These are phyloP conservation scores for Verticillium isaacii DNA, from an alignment of 2,329 filamentous ascomycete genomes.

Conservation along the genomic window DNA sequence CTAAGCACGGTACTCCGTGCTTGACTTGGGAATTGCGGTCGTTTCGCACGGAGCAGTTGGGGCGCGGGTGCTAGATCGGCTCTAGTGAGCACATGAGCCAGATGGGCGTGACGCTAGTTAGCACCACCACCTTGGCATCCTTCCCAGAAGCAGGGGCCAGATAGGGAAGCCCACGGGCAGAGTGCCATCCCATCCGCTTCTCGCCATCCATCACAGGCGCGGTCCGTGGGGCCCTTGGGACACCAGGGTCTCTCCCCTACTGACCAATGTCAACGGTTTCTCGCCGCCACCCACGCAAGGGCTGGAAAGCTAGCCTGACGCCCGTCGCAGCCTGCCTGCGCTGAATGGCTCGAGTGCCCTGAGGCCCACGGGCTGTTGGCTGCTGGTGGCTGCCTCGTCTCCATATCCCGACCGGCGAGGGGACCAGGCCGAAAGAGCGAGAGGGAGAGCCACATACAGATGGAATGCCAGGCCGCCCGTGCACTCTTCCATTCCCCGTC, in stretches of 20 bases:
- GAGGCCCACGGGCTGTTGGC: not conserved
- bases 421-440: not conserved
- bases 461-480: not conserved
- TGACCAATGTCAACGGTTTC: not conserved
- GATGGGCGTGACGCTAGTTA: not conserved
- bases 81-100: not conserved
- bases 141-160: not conserved
- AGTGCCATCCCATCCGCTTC: not conserved
- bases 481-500: not conserved
- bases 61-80: not conserved
- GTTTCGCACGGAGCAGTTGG: not conserved
- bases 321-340: not conserved
- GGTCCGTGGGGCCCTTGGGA: not conserved
- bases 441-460: not conserved
- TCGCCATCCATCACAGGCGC: not conserved
- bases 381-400: not conserved
- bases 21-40: fast-evolving
- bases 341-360: not conserved
- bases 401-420: not conserved
- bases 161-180: not conserved
- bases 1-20: not conserved
- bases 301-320: not conserved
- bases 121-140: not conserved
- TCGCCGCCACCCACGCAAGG: not conserved
- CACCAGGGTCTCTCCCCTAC: not conserved